Evolutionary conservation across 2,329 filamentous ascomycete genomes (phyloP).

Genomic region (Cercospora sp.): DNA sequence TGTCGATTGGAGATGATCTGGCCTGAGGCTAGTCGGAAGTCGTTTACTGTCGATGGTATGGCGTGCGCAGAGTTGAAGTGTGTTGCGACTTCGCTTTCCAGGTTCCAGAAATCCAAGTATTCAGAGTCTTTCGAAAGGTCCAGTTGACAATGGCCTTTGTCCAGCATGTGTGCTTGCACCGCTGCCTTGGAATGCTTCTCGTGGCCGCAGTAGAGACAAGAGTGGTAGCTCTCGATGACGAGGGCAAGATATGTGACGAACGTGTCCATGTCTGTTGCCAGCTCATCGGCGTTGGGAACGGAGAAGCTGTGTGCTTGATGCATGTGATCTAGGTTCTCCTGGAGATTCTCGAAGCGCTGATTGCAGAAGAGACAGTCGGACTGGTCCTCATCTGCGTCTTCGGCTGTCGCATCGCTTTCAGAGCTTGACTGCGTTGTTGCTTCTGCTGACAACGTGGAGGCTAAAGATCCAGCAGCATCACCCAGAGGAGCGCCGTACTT

Average conservation of each 20-base stretch:
- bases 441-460: neutral
- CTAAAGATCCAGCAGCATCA: no score
- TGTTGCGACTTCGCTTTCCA: neutral
- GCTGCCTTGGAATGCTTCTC: conserved; percentile 47
- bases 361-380: conserved; percentile 45
- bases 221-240: conserved; percentile 51
- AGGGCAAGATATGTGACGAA: conserved; percentile 53
- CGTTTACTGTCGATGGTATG: conserved; percentile 4
- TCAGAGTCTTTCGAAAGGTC: conserved; percentile 23
- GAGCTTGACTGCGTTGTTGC: neutral
- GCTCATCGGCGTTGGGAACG: conserved; percentile 26
- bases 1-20: conserved; percentile 13
- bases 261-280: conserved; percentile 51
- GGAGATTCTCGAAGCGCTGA: conserved; percentile 34
- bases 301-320: conserved; percentile 49
- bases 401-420: neutral
- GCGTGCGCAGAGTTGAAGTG: neutral
- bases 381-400: neutral
- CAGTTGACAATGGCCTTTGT: conserved; percentile 50
- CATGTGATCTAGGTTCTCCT: conserved; percentile 53
- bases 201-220: conserved; percentile 56
- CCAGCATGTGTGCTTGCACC: conserved; percentile 55
- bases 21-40: conserved; percentile 23
- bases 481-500: no score
- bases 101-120: conserved; percentile 26